These are phyloP conservation scores for Strigomonas culicis DNA, from an alignment of 208 protist genomes.

Conservation along the genomic window DNA sequence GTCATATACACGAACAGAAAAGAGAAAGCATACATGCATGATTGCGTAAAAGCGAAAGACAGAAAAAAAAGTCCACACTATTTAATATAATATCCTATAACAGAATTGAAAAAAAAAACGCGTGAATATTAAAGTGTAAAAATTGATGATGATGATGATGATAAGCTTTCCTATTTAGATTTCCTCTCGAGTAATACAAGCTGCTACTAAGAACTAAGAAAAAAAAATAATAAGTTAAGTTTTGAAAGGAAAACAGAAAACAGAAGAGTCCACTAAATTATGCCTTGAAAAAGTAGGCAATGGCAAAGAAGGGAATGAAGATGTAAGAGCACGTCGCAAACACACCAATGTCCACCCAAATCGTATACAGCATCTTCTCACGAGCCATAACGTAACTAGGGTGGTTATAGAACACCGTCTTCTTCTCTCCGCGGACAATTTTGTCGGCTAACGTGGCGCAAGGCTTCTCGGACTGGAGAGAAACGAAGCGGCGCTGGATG, in stretches of 20 bases:
- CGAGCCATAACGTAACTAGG: constrained; percentile 87
- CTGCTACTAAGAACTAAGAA: neutral
- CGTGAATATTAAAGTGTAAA: constrained; percentile 13
- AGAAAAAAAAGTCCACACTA: neutral
- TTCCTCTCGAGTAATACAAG: too few species aligned
- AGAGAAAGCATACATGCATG: neutral
- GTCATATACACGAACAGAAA: neutral
- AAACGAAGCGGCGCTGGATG: constrained; percentile 34
- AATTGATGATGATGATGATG: neutral
- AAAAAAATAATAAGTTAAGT: constrained; percentile 4
- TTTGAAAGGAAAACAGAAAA: constrained; percentile 5
- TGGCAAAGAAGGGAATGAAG: constrained; percentile 75
- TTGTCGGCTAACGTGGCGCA: constrained; percentile 78
- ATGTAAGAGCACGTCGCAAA: constrained; percentile 62
- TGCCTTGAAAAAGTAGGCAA: constrained; percentile 88
- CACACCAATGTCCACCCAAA: constrained; percentile 85
- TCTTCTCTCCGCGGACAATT: constrained; percentile 66
- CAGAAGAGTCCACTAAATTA: constrained; percentile 32
- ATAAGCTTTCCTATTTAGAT: neutral
- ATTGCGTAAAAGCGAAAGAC: too few species aligned
- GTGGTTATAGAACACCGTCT: constrained; percentile 73
- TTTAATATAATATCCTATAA: neutral
- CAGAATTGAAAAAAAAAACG: neutral
- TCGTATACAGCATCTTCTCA: constrained; percentile 88
- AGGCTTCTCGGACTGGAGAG: constrained; percentile 86